Base-by-base conservation (phyloP, 176 grass and related monocot species). In the Carex parvula region DNA sequence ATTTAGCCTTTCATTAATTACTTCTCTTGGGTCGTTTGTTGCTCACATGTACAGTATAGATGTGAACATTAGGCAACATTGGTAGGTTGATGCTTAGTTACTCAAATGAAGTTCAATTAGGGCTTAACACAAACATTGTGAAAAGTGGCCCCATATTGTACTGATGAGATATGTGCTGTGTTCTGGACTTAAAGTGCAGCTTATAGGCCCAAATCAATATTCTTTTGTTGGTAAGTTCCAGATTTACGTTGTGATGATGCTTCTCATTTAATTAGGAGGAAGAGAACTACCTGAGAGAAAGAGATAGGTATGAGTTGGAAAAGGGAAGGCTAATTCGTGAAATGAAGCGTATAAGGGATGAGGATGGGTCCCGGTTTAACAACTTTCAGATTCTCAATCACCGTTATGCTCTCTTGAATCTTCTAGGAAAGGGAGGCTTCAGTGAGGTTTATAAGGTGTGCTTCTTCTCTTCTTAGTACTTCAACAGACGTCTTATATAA, bases 371-470 rank as follows among this genome's bases (percentile, higher is more conserved):
- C n/a, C 93, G 89, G 59, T 99, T 99, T 89, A 99, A 96, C 88
- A 94, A 96, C 84, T 99, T 96, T 50, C 89, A 93, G 84, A 92
- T 99, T 96, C 97, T 99, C 86, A 94, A 99, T 76, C 91, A 99
- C 80, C 91, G 97, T 84, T 99, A 99, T 88, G 97, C 93, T 94
- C 93, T 99, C 56, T 91, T 99, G 84, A 99, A 99, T 87, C 97
- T 99, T 92, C 89, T 99, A 84, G 97, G 97, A 60, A 99, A 99
- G 79, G 97, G 97, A 79, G 97, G 97, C 22, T 99, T 99, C 86
- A 99, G 97, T 88, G 97, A 99, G 85, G 97, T 99, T 84, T 99
- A 99, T 82, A 99, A 99, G 97, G 97, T 99, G 88, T 52, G 12
- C 52, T 57, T 53, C 48, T 76, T 76, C 24, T 77, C 48, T 78